Base-by-base conservation (phyloP, 2,329 filamentous ascomycete genomes). In the Colletotrichum sp. region DNA sequence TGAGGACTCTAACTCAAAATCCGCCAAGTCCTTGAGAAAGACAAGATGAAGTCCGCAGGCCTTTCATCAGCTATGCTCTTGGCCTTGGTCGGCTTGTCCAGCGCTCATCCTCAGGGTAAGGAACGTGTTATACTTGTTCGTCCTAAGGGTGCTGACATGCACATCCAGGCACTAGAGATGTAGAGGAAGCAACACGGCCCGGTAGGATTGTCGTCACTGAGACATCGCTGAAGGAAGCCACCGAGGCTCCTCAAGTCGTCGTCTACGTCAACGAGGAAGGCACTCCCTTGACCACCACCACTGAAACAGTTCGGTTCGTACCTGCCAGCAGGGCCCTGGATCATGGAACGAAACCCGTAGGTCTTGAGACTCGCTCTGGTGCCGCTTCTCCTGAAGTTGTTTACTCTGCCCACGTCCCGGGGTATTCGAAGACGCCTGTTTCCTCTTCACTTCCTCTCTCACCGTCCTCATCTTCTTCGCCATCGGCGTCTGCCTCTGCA, bases 191-290 rank as follows among this genome's bases (percentile, higher is more conserved):
- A 14, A 5, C n/a, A 5, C n/a, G n/a, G 26, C 63, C 56, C 36
- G 18, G 24, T 70, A 80, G 76, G 71, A 79, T 83, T 61, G 84
- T 85, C 5, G 78, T 85, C n/a, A 83, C 83, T 5, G 82, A 85
- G 76, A 79, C 83, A 13, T 79, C 82, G 12, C 78, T 85, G 62
- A 82, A 84, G 59, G 81, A 80, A 36, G 81, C 86, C 14, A 88
- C 86, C 52, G 84, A 87, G 52, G 78, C 85, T 12, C 85, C 87
- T 7, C 84, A 89, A 73, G 85, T 89, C 65, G 87, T 92, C 32
- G 87, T 94, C 79, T 93, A 90, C 82, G 90, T 93, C 61, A 88
- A 94, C 79, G 83, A 89, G 77, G 81, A 88, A 73, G 91, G 91
- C 71, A 85, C 87, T n/a, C 85, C 87, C 4, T 77, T 92, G 75